Evolutionary conservation across 139 green algal species (phyloP).

Genomic region (Axilococcus clingmanii): DNA sequence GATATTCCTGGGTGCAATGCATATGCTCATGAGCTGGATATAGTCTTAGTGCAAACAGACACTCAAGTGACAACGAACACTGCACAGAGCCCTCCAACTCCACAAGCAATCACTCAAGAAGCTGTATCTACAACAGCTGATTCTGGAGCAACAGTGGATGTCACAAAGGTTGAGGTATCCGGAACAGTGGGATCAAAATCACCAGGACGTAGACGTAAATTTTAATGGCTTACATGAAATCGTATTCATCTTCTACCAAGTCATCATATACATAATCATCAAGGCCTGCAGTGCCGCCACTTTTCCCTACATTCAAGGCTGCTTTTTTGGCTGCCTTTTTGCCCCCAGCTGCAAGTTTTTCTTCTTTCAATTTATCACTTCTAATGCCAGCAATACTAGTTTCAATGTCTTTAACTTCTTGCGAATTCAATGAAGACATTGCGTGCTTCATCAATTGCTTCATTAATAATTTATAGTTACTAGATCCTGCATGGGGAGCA

Average conservation of each 20-base stretch:
- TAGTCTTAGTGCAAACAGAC: constrained; percentile 3
- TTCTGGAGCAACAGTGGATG: background rate
- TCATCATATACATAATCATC: constrained; percentile 76
- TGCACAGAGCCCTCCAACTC: background rate
- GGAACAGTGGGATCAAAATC: background rate
- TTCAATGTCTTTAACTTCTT: constrained; percentile 66
- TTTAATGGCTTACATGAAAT: constrained; percentile 52
- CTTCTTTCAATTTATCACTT: constrained; percentile 57
- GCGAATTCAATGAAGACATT: constrained; percentile 20
- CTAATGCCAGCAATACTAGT: constrained; percentile 38
- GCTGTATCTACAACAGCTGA: background rate
- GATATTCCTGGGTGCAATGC: constrained; percentile 4
- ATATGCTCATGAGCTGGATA: background rate
- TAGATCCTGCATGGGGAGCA: constrained; percentile 29
- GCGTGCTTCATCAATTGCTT: constrained; percentile 31
- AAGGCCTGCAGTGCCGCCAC: constrained; percentile 47
- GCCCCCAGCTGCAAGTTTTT: constrained; percentile 32
- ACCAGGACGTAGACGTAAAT: background rate
- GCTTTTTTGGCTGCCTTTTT: constrained; percentile 58
- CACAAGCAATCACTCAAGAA: constrained; percentile 4
- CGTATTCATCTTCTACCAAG: constrained; percentile 39
- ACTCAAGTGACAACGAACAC: background rate
- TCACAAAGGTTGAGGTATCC: background rate
- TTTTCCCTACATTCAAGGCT: constrained; percentile 55
- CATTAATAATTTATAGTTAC: constrained; percentile 6